Conservation (phyloP, 768 basidiomycete genomes). For the Russula olivacea region DNA sequence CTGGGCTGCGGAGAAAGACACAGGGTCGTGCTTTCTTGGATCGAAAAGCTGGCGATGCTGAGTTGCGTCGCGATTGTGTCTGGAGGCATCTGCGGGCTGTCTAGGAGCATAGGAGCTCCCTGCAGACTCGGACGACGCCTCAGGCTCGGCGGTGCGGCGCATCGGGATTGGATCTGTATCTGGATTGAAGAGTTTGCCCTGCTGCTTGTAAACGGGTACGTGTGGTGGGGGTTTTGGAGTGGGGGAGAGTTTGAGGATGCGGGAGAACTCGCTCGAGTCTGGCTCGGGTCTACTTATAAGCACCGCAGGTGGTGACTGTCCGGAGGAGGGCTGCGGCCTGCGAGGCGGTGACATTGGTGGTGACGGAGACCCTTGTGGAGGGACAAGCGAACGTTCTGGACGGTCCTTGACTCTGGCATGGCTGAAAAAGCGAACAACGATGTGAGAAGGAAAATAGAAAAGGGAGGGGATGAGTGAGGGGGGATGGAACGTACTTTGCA, state of each 20-base stretch:
- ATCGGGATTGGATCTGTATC: constrained; percentile 58
- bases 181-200: constrained; percentile 63
- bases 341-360: constrained; percentile 11
- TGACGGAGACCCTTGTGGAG: constrained; percentile 32
- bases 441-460: neutral
- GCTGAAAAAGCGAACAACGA: neutral
- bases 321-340: constrained; percentile 38
- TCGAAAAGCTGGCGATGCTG: constrained; percentile 68
- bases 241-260: constrained; percentile 61
- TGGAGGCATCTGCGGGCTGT: constrained; percentile 32
- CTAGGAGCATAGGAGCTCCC: constrained; percentile 46
- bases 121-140: constrained; percentile 53
- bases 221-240: constrained; percentile 36
- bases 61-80: constrained; percentile 32
- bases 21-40: constrained; percentile 85
- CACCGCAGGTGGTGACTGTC: constrained; percentile 30
- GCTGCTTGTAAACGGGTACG: constrained; percentile 30
- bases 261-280: constrained; percentile 68
- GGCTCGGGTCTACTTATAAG: constrained; percentile 43
- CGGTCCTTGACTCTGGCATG: constrained; percentile 13
- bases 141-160: constrained; percentile 58
- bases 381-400: constrained; percentile 31
- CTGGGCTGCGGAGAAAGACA: constrained; percentile 66
- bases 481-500: constrained; percentile 42
- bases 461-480: neutral